A percentile compares a stretch with the other conserved stretches of the same genome.
phyloP scores from a whole-genome alignment of 495 filamentous ascomycete genomes.

The Chaetomium fimeti region DNA sequence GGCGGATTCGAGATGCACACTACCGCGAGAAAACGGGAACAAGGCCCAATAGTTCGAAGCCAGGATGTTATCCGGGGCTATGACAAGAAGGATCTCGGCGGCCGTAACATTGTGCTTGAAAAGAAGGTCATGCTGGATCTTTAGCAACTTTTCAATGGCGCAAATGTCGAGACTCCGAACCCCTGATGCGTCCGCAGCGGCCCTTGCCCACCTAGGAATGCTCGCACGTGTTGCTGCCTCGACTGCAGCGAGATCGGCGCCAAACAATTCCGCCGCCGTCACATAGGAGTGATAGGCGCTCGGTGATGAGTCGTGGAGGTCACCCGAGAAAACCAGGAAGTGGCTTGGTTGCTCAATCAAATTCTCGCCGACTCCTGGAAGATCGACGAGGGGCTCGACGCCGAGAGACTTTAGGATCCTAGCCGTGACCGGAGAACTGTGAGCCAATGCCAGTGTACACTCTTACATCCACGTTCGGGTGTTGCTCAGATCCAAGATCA shows the following conservation, averaged over 20 bases:
- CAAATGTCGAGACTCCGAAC: not conserved
- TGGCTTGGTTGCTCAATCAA: constrained; percentile 6
- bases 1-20: not conserved
- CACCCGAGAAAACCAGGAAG: not conserved
- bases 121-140: constrained; percentile 3
- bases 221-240: not conserved
- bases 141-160: not conserved
- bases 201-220: not conserved
- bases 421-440: not conserved
- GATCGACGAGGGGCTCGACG: not conserved
- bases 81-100: not conserved
- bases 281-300: constrained; percentile 11
- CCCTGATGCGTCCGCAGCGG: constrained; percentile 2
- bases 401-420: constrained; percentile 7
- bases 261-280: constrained; percentile 1
- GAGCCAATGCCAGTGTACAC: too few relatives aligned
- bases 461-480: too few relatives aligned
- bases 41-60: constrained; percentile 11
- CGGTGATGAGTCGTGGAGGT: not conserved
- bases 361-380: constrained; percentile 8
- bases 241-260: not conserved
- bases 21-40: constrained; percentile 7
- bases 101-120: constrained; percentile 8
- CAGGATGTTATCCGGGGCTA: not conserved
- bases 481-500: too few relatives aligned